Evolutionary conservation across 176 grass and related monocot genomes (phyloP).

Genomic region (Pontederia crassipes): DNA sequence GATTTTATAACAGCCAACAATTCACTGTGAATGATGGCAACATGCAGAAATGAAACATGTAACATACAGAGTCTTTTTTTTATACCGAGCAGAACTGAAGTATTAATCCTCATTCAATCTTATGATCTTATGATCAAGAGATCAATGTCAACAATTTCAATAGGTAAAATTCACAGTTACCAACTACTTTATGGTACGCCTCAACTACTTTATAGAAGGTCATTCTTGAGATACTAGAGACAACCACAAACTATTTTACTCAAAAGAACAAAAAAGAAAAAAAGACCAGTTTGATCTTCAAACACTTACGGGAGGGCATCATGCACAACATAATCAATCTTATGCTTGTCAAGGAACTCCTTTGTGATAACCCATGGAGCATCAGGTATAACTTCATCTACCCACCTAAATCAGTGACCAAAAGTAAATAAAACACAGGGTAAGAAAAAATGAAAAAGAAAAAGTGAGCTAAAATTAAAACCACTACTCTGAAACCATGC

Average conservation of each 20-base stretch:
- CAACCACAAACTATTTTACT: neutral
- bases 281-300: too few relatives aligned
- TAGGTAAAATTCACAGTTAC: too few relatives aligned
- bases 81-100: too few relatives aligned
- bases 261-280: neutral
- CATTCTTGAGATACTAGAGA: neutral
- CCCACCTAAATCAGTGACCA: conserved; percentile 47
- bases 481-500: too few relatives aligned
- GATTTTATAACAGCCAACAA: too few relatives aligned
- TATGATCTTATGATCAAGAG: too few relatives aligned
- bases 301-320: conserved; percentile 75
- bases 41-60: too few relatives aligned
- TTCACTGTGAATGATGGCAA: too few relatives aligned
- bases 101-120: too few relatives aligned
- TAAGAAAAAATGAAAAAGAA: conserved; percentile 1
- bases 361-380: conserved; percentile 90
- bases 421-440: neutral
- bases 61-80: too few relatives aligned
- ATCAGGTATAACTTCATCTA: conserved; percentile 95
- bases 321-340: conserved; percentile 79
- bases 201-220: neutral
- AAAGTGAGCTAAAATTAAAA: neutral
- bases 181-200: too few relatives aligned
- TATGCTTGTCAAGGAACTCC: conserved; percentile 82
- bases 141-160: too few relatives aligned